Evolutionary conservation across 2,329 filamentous ascomycete genomes (phyloP), one percentile per base, ranked within the genome.

Genomic region (Pseudophaeomoniella oleicola): DNA sequence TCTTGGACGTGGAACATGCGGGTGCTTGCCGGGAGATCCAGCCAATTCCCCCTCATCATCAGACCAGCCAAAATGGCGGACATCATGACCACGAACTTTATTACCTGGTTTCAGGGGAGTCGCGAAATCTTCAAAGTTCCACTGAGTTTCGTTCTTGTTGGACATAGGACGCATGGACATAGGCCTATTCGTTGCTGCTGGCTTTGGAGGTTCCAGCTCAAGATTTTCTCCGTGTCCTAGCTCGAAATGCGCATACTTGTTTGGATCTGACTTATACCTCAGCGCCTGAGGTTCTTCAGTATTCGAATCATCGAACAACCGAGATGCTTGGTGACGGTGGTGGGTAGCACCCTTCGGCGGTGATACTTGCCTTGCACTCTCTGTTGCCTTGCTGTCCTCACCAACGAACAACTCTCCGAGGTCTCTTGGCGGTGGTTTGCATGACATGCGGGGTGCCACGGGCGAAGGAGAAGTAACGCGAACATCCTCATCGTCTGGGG

Each of bases 91-190:
- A 41, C 77, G 71, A 37, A 71, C 55, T 56, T 79, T 81, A 32
- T 67, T 62, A 3, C 71, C 67, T 34, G 73, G 65, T 66, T 93
- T 94, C 45, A 79, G 71, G 0, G 88, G 88, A 0, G 87, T 94
- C 12, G 66, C 64, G 49, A 93, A 93, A 59, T 94, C 86, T 42
- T 84, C 75, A 57, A 96, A 96, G 34, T 76, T 75, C 86, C 88
- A 94, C 43, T 83, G 78, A 44, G 76, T 76, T 40, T 69, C 64
- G 32, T 52, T 51, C 13, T 44, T 44, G 30, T 37, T 38, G 14
- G 40, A 34, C 19, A 40, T 46, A 3, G 41, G 16, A 19, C 43
- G 40, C 34, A 48, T 34, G 3, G 45, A 43, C 3, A 44, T 33
- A 14, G 38, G 19, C 19, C 34, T n/a, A 32, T 35, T 42, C n/a